Base-by-base conservation (phyloP, 805 yeast species). In the Blastobotrys americana region DNA sequence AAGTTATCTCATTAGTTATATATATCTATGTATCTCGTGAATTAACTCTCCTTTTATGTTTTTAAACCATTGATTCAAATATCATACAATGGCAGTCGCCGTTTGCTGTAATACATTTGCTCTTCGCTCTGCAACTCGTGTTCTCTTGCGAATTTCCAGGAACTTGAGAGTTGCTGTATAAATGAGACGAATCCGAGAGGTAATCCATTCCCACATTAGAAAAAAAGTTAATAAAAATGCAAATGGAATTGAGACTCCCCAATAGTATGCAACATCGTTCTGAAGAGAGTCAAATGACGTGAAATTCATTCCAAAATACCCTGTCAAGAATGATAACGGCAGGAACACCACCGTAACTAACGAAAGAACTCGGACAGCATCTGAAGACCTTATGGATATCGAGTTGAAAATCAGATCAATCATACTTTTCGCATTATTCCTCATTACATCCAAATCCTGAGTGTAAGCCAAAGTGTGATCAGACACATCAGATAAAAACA, bases 291-390 rank as follows among this genome's bases (percentile, higher is more conserved):
- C 65, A 49, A 75, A 75, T 4, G 55, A 46, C 21, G 60, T 56
- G 54, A 75, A 75, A 52, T 75, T 75, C 79, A 75, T 75, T 15
- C 80, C 80, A 48, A 73, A 78, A 54, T 76, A 78, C 9, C 82
- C 82, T 1, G 82, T 76, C 70, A 79, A 67, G 54, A 78, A 78
- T 3, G 78, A 70, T 43, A 78, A 55, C 3, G 83, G 83, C 33
- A 78, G 63, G 52, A 78, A 77, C 10, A 78, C 69, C 10, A 78
- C 81, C 1, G 82, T 73, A 6, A 78, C 74, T 33, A 78, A 55
- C 5, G 81, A 73, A 36, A 78, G 62, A 55, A 71, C 69, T 42
- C 69, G 67, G 71, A 78, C 77, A 3, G 81, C 70, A 49, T 68
- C 74, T 49, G 76, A 74, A 2, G 78, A 74, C 37, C 73, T 73